Base-by-base conservation (phyloP, 2,329 filamentous ascomycete genomes). In the Lasiodiplodia hormozganensis region DNA sequence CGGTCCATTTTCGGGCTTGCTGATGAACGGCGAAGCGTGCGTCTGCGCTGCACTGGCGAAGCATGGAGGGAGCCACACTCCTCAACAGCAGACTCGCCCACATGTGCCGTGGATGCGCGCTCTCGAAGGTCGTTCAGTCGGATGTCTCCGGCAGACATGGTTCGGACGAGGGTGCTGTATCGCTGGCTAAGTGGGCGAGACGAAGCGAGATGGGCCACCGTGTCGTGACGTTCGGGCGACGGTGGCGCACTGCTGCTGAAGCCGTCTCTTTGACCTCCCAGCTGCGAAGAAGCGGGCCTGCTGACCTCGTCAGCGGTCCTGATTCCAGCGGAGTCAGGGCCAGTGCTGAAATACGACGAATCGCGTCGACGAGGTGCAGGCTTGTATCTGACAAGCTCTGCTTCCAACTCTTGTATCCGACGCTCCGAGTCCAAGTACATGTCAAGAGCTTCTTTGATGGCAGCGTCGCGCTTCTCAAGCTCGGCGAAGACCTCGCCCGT, bases 361-460 rank as follows among this genome's bases (percentile, higher is more conserved):
- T 64, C 57, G n/a, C 57, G 49, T 23, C 49, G 57, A 8, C 49
- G 38, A 5, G 49, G 47, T 6, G 18, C 21, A 51, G 57, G 43
- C 21, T 31, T 38, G 21, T 52, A 56, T 18, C 52, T 60, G 40
- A 31, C 25, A 16, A 65, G n/a, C n/a, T 68, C 66, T 18, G 28
- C 43, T 36, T 69, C 67, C 18, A 65, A 49, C n/a, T 36, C 31
- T 31, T 65, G 51, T 16, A 52, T 21, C 18, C 47, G 49, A 28
- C 43, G 54, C 38, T 69, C 67, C 7, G 54, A 47, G 16, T 69
- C 60, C 23, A 65, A 25, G 28, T 62, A 52, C 67, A 69, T 69
- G 47, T 66, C 67, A 7, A 62, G 23, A 16, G 67, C 67, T 28
- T 69, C 67, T 16, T 65, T 69, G 53, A 69, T 57, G 38, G 62